phyloP scores from a whole-genome alignment of 176 grass and related monocot genomes.

The Neostapfia colusana region DNA sequence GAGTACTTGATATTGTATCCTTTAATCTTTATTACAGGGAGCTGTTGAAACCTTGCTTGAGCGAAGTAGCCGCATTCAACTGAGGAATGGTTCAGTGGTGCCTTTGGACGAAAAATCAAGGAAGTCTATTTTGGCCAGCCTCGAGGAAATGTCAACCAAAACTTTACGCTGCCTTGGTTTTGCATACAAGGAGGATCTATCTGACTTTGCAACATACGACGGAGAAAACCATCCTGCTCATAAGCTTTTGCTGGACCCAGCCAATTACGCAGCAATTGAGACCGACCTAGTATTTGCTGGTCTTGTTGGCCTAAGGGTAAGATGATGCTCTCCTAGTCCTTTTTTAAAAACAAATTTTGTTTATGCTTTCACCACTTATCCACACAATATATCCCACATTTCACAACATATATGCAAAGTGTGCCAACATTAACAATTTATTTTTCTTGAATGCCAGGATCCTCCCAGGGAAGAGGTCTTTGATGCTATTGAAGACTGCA shows the following conservation, averaged over 20 bases:
- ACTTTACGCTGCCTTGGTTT: conserved; percentile 97
- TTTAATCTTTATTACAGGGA: conserved; percentile 62
- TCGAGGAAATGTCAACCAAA: conserved; percentile 83
- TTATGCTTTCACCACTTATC: not conserved
- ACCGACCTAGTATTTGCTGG: conserved; percentile 77
- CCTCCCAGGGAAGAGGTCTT: conserved; percentile 94
- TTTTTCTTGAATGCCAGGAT: conserved; percentile 55
- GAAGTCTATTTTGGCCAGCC: conserved; percentile 55
- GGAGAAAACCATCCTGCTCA: conserved; percentile 93
- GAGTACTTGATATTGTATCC: conserved; percentile 27
- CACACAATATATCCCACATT: not conserved
- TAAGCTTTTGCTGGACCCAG: conserved; percentile 86
- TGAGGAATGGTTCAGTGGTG: conserved; percentile 76
- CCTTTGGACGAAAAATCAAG: conserved; percentile 72
- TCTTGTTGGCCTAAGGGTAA: conserved; percentile 84
- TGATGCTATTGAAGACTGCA: conserved; percentile 93
- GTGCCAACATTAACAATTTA: not conserved
- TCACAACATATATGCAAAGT: not conserved
- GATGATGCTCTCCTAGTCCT: conserved; percentile 17
- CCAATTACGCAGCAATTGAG: conserved; percentile 85
- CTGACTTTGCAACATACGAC: conserved; percentile 83
- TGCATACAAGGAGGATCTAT: conserved; percentile 83
- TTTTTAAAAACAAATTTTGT: not conserved
- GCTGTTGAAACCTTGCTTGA: conserved; percentile 93
- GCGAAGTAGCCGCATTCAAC: conserved; percentile 71